These are phyloP conservation scores for Aureobasidium sp. DNA, from an alignment of 2,329 filamentous ascomycete species.

Conservation along the genomic window DNA sequence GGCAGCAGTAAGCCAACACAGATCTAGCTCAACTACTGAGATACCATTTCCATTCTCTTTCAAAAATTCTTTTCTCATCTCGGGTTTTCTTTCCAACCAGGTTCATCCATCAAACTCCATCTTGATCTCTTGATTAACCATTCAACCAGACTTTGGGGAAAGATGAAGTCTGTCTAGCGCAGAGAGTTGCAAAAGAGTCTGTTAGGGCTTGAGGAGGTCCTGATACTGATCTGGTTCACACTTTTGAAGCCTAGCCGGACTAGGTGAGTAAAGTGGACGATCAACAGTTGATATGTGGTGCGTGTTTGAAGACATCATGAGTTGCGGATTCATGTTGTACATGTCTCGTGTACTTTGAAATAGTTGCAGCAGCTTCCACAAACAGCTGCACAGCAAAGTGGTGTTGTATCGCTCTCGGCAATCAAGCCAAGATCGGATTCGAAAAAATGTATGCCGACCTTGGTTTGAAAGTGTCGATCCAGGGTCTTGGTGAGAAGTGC, in stretches of 20 bases:
- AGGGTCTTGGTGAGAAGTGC: neutral
- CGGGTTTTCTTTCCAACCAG: neutral
- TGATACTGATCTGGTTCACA: conserved; percentile 8
- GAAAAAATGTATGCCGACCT: conserved; percentile 15
- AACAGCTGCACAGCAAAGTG: neutral
- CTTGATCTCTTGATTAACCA: neutral
- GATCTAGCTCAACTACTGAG: neutral
- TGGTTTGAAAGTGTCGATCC: neutral
- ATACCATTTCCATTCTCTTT: neutral
- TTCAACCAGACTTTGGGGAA: neutral
- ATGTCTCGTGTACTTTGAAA: neutral
- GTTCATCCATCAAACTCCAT: neutral
- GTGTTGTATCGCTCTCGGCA: neutral
- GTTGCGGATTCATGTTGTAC: too few species aligned
- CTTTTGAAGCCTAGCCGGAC: neutral
- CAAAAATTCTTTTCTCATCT: conserved; percentile 1
- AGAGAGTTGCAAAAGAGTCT: neutral
- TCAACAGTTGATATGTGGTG: conserved; percentile 3
- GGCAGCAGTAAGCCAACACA: neutral
- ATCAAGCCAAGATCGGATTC: conserved; percentile 4
- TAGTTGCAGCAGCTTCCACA: neutral
- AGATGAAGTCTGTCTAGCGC: neutral
- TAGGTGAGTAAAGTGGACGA: neutral
- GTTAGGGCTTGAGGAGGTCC: neutral
- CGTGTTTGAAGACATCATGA: neutral